Base-by-base conservation (phyloP, 192 early-diverging fungal genomes). In the Backusella morwellensis region DNA sequence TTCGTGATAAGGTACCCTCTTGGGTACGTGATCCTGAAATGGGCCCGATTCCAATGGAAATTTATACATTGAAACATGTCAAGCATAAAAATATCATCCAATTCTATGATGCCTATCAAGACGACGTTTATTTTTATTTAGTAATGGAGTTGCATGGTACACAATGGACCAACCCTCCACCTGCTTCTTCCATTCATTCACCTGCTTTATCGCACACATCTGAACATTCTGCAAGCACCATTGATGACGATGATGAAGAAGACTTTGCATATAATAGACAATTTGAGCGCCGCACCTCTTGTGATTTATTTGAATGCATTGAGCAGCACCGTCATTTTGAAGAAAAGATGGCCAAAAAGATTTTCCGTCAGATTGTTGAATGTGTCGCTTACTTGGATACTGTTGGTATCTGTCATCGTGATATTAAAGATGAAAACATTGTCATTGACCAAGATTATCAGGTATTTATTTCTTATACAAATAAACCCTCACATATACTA, bases 381-480 rank as follows among this genome's bases (percentile, higher is more conserved):
- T 92, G 91, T 68, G 85, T 96, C 19, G 66, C 85, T 7, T 89
- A 93, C 77, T 82, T 96, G n/a, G 89, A 93, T 68, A 72, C 41
- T 1, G 76, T 79, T 0, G 88, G 86, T 35, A 89, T 96, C 40
- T 91, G 93, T 32, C 94, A 96, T 78, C 88, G 93, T 21, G 93
- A 94, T 74, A 89, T 95, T 76, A 95, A 94, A 85, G 94, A 94
- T 78, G 92, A 93, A 54, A 92, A 92, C 63, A 87, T 89, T 69
- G 77, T 83, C 23, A 78, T 80, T 73, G 85, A 84, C 41, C 56
- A 50, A 35, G 71, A 84, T 56, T 84, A 78, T 63, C 47, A 75
- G 52, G 81, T 85, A 74, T 36, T 59, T 59, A 8, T 9, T 59
- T 59, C 7, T 59, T 59, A 11, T 59, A 59, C 23, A 59, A 59